Evolutionary conservation across 2,329 filamentous ascomycete species (phyloP).

Genomic region (Neospermospora avenae): DNA sequence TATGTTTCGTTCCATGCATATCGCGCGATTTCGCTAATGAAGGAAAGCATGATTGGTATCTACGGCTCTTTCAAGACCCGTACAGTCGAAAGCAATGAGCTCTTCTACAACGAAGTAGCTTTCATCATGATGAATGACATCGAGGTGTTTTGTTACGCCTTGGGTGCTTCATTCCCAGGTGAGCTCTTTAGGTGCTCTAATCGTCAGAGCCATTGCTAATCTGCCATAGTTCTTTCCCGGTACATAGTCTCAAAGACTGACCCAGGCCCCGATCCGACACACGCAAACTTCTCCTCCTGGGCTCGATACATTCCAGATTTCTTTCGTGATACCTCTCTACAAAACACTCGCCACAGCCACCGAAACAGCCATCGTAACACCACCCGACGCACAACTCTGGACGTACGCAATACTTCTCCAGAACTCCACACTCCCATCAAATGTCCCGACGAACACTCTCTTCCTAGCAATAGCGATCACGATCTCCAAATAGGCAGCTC

Average conservation of each 20-base stretch:
- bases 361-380: not conserved
- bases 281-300: slow-evolving; percentile 26
- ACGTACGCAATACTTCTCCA: slow-evolving; percentile 1
- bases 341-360: not conserved
- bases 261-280: slow-evolving; percentile 3
- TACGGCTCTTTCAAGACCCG: slow-evolving; percentile 26
- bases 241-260: slow-evolving; percentile 13
- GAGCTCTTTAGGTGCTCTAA: not conserved
- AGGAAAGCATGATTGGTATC: slow-evolving; percentile 18
- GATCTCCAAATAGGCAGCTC: not conserved
- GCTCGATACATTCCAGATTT: slow-evolving; percentile 23
- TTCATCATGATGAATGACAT: slow-evolving; percentile 34
- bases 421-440: slow-evolving; percentile 2
- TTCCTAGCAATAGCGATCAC: not conserved
- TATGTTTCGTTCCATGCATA: slow-evolving; percentile 9
- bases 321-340: slow-evolving; percentile 8
- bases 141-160: slow-evolving; percentile 32
- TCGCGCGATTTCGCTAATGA: not conserved
- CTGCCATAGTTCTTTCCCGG: slow-evolving; percentile 12
- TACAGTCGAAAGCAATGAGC: slow-evolving; percentile 18
- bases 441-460: not conserved
- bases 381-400: not conserved
- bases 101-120: slow-evolving; percentile 27
- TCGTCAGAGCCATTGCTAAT: not conserved
- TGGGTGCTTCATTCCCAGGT: slow-evolving; percentile 34